Conservation (phyloP, 306 rosid genomes). For the Carpinus fangiana region DNA sequence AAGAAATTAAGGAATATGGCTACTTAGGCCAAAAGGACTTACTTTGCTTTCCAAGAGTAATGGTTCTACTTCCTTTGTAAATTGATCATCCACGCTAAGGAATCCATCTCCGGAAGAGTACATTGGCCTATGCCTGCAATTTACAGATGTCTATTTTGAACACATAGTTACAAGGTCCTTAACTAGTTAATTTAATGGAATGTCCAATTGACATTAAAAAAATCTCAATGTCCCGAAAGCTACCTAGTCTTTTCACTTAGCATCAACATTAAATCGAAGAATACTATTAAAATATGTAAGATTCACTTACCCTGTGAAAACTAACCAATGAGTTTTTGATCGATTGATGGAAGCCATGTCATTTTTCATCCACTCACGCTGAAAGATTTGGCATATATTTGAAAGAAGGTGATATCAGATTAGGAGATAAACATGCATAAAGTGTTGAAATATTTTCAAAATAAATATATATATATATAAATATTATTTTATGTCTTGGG, state of each 20-base stretch:
- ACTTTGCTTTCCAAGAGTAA: constrained; percentile 63
- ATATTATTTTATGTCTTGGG: too few species aligned
- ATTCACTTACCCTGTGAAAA: too few species aligned
- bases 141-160: neutral
- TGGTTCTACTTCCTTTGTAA: constrained; percentile 62
- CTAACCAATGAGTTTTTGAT: constrained; percentile 67
- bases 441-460: neutral
- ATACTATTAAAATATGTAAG: neutral
- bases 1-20: neutral
- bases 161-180: neutral
- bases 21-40: constrained; percentile 12
- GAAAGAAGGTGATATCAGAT: constrained; percentile 13
- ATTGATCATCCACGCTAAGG: constrained; percentile 25
- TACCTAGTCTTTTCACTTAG: too few species aligned
- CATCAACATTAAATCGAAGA: neutral
- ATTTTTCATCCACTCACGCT: constrained; percentile 87
- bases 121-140: too few species aligned
- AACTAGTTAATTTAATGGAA: neutral
- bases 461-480: too few species aligned
- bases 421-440: neutral
- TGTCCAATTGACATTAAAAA: too few species aligned
- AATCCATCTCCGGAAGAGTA: constrained; percentile 40
- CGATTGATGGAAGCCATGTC: constrained; percentile 83
- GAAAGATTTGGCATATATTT: constrained; percentile 18
- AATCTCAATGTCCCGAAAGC: too few species aligned